These are phyloP conservation scores for Dipteronia sinensis DNA, from an alignment of 345 rosid species.

Conservation along the genomic window DNA sequence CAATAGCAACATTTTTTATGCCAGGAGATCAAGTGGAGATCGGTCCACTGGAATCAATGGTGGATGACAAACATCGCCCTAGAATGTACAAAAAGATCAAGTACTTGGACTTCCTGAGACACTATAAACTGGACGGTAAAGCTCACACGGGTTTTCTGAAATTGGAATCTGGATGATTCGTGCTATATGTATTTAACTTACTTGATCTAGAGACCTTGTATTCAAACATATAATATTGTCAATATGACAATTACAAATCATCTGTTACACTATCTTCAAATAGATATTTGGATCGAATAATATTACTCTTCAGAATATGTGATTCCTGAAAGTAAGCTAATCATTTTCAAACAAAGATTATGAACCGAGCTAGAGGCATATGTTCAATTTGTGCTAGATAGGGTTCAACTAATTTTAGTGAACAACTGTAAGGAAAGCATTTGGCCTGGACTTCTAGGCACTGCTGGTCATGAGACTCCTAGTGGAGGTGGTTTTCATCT, in stretches of 20 bases:
- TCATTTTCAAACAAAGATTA: not conserved
- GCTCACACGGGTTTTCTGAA: conserved; percentile 12
- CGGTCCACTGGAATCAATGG: conserved; percentile 21
- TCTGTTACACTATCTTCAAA: not conserved
- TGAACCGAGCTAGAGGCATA: too few species aligned
- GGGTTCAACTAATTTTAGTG: conserved; percentile 33
- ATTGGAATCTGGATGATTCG: not conserved
- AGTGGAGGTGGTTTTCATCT: conserved; percentile 48
- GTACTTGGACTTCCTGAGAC: conserved; percentile 6
- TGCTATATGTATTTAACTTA: not conserved
- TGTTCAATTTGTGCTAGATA: conserved; percentile 8
- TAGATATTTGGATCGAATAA: not conserved
- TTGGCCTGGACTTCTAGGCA: conserved; percentile 56
- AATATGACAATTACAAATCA: not conserved
- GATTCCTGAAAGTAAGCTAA: not conserved
- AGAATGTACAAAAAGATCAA: conserved; percentile 11
- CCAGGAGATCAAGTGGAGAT: conserved; percentile 19
- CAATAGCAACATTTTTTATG: conserved; percentile 22
- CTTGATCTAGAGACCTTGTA: not conserved
- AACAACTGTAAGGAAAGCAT: conserved; percentile 49
- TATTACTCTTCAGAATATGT: not conserved
- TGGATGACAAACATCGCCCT: not conserved
- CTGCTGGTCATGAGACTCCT: conserved; percentile 42
- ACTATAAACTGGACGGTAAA: conserved; percentile 21
- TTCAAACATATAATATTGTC: not conserved